Evolutionary conservation across 805 yeast genomes (phyloP), one percentile per base, ranked within the genome.

Genomic region (Saccharomycopsis fibuligera): DNA sequence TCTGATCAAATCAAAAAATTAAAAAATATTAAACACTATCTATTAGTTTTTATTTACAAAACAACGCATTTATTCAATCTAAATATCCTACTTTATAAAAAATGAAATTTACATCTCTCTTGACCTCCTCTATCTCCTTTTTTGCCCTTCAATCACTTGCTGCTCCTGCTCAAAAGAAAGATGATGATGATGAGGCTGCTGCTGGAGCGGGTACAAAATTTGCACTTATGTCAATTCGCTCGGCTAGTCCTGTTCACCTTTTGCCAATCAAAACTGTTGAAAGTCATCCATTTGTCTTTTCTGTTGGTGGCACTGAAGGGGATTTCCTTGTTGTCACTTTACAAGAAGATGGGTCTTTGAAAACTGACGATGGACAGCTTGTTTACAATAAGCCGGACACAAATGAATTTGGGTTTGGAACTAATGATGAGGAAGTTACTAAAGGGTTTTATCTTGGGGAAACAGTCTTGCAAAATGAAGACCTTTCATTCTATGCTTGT

Each of bases 241-340:
- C 41, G 9, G 41, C 10, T n/a, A 38, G 29, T 23, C n/a, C 29
- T 8, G 22, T 38, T 6, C 41, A 38, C 9, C 10, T 8, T 6
- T 6, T 9, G 6, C n/a, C 25, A 14, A 21, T 38, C 19, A 17
- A 38, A 12, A 23, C 6, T 6, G 41, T 38, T 12, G 41, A 38
- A 8, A 9, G 23, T 21, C 41, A 38, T 22, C 29, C 27, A 8
- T 23, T 9, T 12, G 41, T 38, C n/a, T 38, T 38, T 19, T 38
- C 41, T 9, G 41, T 38, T 38, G 41, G 25, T 12, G 27, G 41
- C 27, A 9, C 24, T 38, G 41, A 38, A 38, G 41, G 41, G 16
- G 16, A 19, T 9, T 12, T 8, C 27, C 23, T 38, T 10, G 19
- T 12, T 10, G 8, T 38, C n/a, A 38, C 27, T 12, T 17, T 38